These are phyloP conservation scores for Pichia sp. DNA, from an alignment of 1,139 yeast species.

Conservation along the genomic window DNA sequence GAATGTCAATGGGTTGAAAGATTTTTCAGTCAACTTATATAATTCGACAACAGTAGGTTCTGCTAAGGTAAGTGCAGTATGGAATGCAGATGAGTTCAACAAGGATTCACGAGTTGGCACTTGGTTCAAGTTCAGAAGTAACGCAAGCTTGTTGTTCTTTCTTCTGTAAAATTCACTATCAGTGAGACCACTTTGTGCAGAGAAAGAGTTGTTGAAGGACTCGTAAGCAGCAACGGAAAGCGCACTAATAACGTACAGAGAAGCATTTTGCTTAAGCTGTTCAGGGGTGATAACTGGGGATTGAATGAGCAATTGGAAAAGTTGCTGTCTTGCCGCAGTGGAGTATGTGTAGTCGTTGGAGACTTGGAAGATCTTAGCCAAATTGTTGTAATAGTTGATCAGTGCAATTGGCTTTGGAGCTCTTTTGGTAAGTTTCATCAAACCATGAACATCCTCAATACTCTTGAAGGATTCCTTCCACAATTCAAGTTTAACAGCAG, in stretches of 20 bases:
- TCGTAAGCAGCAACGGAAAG: constrained; percentile 58
- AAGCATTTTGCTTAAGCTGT: constrained; percentile 72
- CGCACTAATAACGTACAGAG: constrained; percentile 75
- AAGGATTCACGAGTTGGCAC: constrained; percentile 80
- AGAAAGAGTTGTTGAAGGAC: constrained; percentile 23
- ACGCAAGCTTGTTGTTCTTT: constrained; percentile 69
- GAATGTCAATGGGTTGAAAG: constrained; percentile 80
- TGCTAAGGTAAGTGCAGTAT: constrained; percentile 49
- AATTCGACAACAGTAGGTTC: constrained; percentile 68
- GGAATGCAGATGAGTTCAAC: constrained; percentile 38
- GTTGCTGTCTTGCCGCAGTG: constrained; percentile 95
- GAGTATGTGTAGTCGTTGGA: constrained; percentile 86
- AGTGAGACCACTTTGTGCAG: constrained; percentile 12
- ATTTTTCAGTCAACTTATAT: constrained; percentile 68
- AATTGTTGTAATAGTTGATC: constrained; percentile 91
- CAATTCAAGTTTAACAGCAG: constrained; percentile 87
- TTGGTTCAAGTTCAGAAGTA: constrained; percentile 71
- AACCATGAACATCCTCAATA: constrained; percentile 91
- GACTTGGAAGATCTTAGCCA: constrained; percentile 89
- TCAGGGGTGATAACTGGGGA: constrained; percentile 82
- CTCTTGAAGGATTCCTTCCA: constrained; percentile 99
- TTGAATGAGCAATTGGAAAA: constrained; percentile 74
- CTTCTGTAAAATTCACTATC: constrained; percentile 56
- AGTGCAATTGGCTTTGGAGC: constrained; percentile 87
- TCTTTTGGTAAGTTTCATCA: constrained; percentile 79